Percentiles rank a stretch among this genome's conserved stretches.
Conservation (phyloP, 2,329 filamentous ascomycete genomes). For the Acrocalymma vagum region DNA sequence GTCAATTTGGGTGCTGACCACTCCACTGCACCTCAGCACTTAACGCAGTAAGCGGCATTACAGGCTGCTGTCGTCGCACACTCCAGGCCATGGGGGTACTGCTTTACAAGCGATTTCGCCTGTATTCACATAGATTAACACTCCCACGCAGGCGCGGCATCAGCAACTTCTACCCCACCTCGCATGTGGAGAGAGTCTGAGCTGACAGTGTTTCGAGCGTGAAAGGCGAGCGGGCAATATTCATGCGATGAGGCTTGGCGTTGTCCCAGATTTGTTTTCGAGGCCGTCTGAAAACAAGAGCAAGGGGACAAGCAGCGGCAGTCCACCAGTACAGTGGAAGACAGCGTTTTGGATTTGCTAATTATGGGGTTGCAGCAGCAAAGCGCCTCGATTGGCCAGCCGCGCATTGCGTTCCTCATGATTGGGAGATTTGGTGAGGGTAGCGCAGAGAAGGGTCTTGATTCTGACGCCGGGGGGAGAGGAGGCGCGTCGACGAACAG, state of each 20-base stretch:
- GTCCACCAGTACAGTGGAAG: too few relatives aligned
- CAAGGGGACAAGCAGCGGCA: background rate
- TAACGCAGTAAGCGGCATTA: slow-evolving; percentile 28
- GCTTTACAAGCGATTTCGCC: slow-evolving; percentile 19
- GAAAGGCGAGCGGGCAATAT: slow-evolving; percentile 25
- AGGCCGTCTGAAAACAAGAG: slow-evolving; percentile 2
- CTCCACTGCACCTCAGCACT: slow-evolving; percentile 35
- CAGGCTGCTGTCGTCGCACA: slow-evolving; percentile 12
- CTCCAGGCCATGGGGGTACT: slow-evolving; percentile 4
- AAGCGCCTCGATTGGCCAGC: slow-evolving; percentile 10
- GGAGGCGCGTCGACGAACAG: slow-evolving; percentile 8
- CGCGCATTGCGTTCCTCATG: slow-evolving; percentile 1
- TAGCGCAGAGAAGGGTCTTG: slow-evolving; percentile 8
- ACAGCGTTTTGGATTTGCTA: slow-evolving; percentile 13
- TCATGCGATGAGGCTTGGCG: slow-evolving; percentile 35
- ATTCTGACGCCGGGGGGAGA: slow-evolving; percentile 13
- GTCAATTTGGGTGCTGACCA: slow-evolving; percentile 30
- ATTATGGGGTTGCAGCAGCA: slow-evolving; percentile 14
- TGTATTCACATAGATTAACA: slow-evolving; percentile 26
- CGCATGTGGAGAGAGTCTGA: slow-evolving; percentile 22
- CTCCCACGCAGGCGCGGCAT: slow-evolving; percentile 12
- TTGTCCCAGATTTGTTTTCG: slow-evolving; percentile 33
- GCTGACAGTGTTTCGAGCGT: slow-evolving; percentile 34
- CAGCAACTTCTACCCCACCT: slow-evolving; percentile 12
- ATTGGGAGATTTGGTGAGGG: slow-evolving; percentile 15